Conservation (phyloP, 352 stramenopile species). For the Globisporangium mamillatum region DNA sequence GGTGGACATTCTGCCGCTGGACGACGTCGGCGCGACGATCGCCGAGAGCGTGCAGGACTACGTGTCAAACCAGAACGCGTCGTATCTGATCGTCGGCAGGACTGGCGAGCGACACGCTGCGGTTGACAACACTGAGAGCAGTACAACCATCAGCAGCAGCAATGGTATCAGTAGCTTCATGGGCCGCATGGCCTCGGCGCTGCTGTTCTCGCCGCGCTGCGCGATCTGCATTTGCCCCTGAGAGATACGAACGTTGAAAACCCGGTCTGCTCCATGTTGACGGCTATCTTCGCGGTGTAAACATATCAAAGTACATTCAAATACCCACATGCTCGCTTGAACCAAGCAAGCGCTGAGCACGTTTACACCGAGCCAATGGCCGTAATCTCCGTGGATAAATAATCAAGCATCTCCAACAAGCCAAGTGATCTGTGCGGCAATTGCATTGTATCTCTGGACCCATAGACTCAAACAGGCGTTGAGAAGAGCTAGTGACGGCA, state of each 20-base stretch:
- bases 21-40: constrained; percentile 34
- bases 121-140: neutral
- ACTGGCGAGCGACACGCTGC: constrained; percentile 19
- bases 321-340: too few relatives aligned
- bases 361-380: neutral
- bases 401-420: too few relatives aligned
- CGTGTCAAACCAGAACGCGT: constrained; percentile 29
- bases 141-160: constrained; percentile 1
- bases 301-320: neutral
- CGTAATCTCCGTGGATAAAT: neutral
- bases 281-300: neutral
- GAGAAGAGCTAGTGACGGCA: too few relatives aligned
- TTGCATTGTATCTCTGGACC: neutral
- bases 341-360: too few relatives aligned
- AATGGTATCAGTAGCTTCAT: constrained; percentile 17
- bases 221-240: constrained; percentile 48
- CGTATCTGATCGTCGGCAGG: constrained; percentile 48
- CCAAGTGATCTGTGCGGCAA: too few relatives aligned
- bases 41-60: constrained; percentile 61
- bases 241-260: too few relatives aligned
- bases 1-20: constrained; percentile 41
- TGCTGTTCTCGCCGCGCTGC: constrained; percentile 59
- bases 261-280: neutral
- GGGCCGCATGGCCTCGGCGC: constrained; percentile 35
- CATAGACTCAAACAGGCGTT: neutral